phyloP scores from a whole-genome alignment of 2,329 filamentous ascomycete species.

The Ophiostoma himal-ulmi region DNA sequence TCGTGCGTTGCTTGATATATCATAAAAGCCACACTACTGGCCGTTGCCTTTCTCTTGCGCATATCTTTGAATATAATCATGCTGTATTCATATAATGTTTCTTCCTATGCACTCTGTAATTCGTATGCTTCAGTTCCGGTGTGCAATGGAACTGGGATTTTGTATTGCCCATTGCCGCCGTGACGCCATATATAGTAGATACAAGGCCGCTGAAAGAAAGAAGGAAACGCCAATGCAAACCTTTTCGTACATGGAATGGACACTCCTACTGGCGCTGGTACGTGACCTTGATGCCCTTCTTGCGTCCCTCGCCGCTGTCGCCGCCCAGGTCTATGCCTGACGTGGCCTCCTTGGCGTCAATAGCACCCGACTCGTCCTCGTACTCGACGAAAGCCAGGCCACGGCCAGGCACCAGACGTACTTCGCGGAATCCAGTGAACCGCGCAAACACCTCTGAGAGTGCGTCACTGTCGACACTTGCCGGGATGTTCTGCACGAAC shows the following conservation, averaged over 20 bases:
- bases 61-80: not conserved
- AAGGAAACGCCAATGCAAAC: not conserved
- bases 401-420: constrained; percentile 76
- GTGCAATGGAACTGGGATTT: constrained; percentile 23
- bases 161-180: constrained; percentile 10
- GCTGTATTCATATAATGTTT: not conserved
- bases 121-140: constrained; percentile 17
- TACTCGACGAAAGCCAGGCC: constrained; percentile 97
- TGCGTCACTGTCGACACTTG: constrained; percentile 62
- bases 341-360: constrained; percentile 88
- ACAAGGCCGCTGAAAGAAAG: constrained; percentile 4
- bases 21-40: constrained; percentile 4
- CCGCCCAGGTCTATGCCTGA: constrained; percentile 74
- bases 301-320: constrained; percentile 33
- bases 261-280: constrained; percentile 75
- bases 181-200: constrained; percentile 13
- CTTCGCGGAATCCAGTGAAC: constrained; percentile 92
- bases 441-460: constrained; percentile 76
- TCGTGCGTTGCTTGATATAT: constrained; percentile 14
- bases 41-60: not conserved
- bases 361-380: constrained; percentile 80
- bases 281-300: constrained; percentile 82
- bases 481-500: constrained; percentile 86
- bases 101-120: not conserved
- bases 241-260: not conserved